Evolutionary conservation across 257 asterid species (phyloP).

Genomic region (Penstemon davidsonii): DNA sequence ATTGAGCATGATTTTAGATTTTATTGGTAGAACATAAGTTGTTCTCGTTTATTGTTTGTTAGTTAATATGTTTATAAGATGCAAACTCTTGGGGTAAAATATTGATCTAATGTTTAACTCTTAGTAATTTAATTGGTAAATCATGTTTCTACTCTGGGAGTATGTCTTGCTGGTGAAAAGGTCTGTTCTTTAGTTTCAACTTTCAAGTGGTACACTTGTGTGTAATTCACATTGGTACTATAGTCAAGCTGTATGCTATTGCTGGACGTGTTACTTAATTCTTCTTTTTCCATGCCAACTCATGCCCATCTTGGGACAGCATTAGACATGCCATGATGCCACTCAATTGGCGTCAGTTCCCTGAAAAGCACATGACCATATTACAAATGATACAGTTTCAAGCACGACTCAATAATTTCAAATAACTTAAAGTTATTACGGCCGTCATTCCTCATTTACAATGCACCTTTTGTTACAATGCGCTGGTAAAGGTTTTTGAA

Average conservation of each 20-base stretch:
- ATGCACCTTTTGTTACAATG: constrained; percentile 3
- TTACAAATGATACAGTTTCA: neutral
- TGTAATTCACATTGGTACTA: neutral
- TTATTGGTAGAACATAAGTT: constrained; percentile 8
- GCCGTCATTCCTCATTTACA: constrained; percentile 3
- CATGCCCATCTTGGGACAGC: neutral
- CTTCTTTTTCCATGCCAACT: neutral
- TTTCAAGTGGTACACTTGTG: too few species aligned
- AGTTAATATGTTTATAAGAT: neutral
- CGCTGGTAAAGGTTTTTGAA: neutral
- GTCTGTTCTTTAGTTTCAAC: too few species aligned
- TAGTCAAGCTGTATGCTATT: neutral
- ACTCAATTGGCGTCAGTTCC: neutral
- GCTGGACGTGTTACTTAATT: constrained; percentile 7
- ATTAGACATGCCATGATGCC: too few species aligned
- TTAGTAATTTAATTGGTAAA: neutral
- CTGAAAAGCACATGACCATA: neutral
- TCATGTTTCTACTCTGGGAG: neutral
- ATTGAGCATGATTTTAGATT: neutral
- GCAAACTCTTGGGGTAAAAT: neutral
- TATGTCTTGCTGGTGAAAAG: neutral
- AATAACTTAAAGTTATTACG: constrained; percentile 7
- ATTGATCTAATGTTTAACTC: neutral
- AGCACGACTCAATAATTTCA: constrained; percentile 1
- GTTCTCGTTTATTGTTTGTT: constrained; percentile 7